Evolutionary conservation across 2,329 filamentous ascomycete species (phyloP), one percentile per base, ranked within the genome.

Genomic region (Sodiomyces alkalinus): DNA sequence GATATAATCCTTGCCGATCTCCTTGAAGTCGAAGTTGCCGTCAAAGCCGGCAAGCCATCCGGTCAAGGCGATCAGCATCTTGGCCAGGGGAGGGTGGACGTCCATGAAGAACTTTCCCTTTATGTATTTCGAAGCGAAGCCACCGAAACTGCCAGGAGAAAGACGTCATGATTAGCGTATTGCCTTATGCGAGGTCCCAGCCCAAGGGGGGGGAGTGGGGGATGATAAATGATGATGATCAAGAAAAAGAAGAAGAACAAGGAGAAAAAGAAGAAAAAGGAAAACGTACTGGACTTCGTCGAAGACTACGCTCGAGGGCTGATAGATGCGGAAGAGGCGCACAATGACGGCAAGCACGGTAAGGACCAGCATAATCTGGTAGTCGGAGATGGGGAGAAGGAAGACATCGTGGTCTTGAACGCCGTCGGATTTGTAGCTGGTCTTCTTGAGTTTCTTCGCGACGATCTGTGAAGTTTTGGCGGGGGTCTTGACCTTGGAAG

Each of bases 81-180:
- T 98, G 40, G 90, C 90, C 35, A 98, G 68, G 25, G 90, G 90
- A 18, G 90, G 90, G 51, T 98, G 90, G n/a, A 98, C 90, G 51
- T 98, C 90, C 90, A 98, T 98, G 56, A 98, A 98, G 69, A 98
- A 98, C 52, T 69, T 79, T 47, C 90, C 90, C 65, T 98, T 96
- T 68, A 98, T 96, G 56, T 98, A 98, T 57, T 98, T 98, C 44
- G 80, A 83, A 39, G 90, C 90, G 51, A 98, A 98, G 27, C 90
- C 90, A 52, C 90, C 90, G 53, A 98, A 98, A 58, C 85, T 93
- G 46, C 39, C n/a, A n/a, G n/a, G n/a, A n/a, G n/a, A n/a, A n/a
- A 38, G 16, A 27, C 6, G 23, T 11, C 9, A 25, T 17, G 14
- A 8, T 25, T 17, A 25, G 23, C 32, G 17, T 31, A 19, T 17